phyloP scores from a whole-genome alignment of 495 filamentous ascomycete species.

The Halenospora varia region DNA sequence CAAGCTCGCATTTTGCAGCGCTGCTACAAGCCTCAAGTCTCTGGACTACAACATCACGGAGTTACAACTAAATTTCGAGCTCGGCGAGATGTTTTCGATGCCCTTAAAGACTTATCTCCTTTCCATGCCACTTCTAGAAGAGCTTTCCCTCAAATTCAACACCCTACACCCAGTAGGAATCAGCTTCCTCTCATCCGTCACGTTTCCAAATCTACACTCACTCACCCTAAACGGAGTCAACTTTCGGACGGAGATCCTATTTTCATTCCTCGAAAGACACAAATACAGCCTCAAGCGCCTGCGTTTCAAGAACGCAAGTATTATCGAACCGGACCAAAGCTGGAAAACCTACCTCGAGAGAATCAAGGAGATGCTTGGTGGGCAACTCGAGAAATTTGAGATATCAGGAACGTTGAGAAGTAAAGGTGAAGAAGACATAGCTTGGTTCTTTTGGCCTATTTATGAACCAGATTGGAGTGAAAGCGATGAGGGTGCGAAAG shows the following conservation, averaged over 20 bases:
- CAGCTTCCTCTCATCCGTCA: neutral
- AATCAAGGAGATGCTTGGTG: constrained; percentile 2
- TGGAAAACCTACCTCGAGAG: constrained; percentile 1
- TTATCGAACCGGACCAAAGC: neutral
- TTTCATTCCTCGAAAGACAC: constrained; percentile 11
- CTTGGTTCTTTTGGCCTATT: constrained; percentile 2
- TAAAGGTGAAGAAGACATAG: neutral
- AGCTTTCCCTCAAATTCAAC: neutral
- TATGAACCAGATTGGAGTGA: constrained; percentile 14
- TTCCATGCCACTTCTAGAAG: neutral
- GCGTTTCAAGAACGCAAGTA: neutral
- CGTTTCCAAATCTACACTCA: neutral
- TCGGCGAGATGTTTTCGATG: neutral
- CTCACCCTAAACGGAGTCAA: neutral
- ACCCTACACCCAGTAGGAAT: neutral
- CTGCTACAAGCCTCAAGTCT: neutral
- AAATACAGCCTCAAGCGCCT: neutral
- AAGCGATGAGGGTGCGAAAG: neutral
- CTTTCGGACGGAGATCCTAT: neutral
- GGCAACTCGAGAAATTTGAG: constrained; percentile 11
- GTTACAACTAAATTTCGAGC: neutral
- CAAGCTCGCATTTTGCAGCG: neutral
- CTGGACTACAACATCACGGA: neutral
- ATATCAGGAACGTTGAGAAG: neutral
- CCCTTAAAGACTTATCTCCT: neutral